These are phyloP conservation scores for Mycena filopes DNA, from an alignment of 768 basidiomycete genomes.

Conservation along the genomic window DNA sequence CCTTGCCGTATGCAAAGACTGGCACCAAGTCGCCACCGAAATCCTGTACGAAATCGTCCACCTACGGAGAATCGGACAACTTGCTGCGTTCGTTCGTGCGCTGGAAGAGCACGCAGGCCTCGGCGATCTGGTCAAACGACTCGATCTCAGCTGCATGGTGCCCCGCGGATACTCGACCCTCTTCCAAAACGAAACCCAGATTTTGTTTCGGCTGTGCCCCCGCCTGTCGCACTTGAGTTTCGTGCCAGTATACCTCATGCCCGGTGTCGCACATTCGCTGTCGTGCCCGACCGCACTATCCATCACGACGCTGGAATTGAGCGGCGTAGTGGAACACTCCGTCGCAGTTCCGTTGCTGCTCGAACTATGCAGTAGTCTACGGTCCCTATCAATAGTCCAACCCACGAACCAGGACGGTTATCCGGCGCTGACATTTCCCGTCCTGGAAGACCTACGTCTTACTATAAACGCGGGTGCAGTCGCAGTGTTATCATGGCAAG, in stretches of 20 bases:
- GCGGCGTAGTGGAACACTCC: not conserved
- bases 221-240: conserved; percentile 11
- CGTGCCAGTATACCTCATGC: not conserved
- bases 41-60: conserved; percentile 40
- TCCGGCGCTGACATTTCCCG: not conserved
- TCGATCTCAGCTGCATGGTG: conserved; percentile 29
- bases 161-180: conserved; percentile 21
- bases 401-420: not conserved
- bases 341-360: not conserved
- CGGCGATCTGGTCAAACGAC: conserved; percentile 21
- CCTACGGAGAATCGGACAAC: conserved; percentile 37
- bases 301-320: conserved; percentile 13
- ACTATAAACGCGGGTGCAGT: not conserved
- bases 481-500: not conserved
- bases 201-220: conserved; percentile 8
- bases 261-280: not conserved
- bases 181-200: conserved; percentile 8
- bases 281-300: not conserved
- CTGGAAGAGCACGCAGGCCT: conserved; percentile 29
- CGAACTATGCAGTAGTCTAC: conserved; percentile 6
- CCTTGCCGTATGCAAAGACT: conserved; percentile 38
- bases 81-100: conserved; percentile 34
- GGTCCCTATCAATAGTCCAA: not conserved
- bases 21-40: conserved; percentile 36
- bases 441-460: conserved; percentile 4